A percentile compares a stretch with the other conserved stretches of the same genome.
These are phyloP conservation scores for Penicillium verrucosum DNA, from an alignment of 2,329 filamentous ascomycete species.

Conservation along the genomic window DNA sequence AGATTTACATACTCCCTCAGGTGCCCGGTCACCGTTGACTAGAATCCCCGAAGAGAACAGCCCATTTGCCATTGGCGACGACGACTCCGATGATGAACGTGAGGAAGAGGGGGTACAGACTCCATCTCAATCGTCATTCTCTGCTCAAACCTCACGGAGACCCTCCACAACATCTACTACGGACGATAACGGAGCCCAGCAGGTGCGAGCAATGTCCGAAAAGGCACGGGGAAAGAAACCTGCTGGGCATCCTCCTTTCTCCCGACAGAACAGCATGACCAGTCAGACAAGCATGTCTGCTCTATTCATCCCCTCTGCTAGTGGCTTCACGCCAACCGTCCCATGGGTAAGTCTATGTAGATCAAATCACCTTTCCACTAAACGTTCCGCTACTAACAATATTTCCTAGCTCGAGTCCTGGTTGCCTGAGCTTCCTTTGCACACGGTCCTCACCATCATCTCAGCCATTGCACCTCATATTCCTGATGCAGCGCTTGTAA, in stretches of 20 bases:
- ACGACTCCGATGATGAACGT: conserved; percentile 62
- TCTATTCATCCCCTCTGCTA: conserved; percentile 51
- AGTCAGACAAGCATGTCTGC: conserved; percentile 68
- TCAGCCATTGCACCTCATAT: conserved; percentile 54
- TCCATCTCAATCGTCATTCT: conserved; percentile 56
- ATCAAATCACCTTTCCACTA: too few species aligned
- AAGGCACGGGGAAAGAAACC: conserved; percentile 97
- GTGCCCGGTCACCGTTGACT: conserved; percentile 58
- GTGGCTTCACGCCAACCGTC: conserved; percentile 71
- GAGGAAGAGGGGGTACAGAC: conserved; percentile 61
- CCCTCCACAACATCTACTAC: conserved; percentile 66
- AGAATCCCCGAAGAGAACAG: conserved; percentile 74
- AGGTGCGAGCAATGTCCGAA: conserved; percentile 90
- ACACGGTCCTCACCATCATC: conserved; percentile 78
- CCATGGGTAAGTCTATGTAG: conserved; percentile 58
- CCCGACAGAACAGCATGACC: conserved; percentile 82
- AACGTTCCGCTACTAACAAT: conserved; percentile 14
- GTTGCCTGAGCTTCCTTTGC: conserved; percentile 86
- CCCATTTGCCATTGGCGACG: conserved; percentile 80
- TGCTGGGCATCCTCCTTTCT: conserved; percentile 75
- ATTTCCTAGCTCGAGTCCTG: conserved; percentile 72
- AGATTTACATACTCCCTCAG: conserved; percentile 40
- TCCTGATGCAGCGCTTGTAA: conserved; percentile 48
- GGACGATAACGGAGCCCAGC: conserved; percentile 77
- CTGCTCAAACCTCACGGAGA: conserved; percentile 55